Evolutionary conservation across 768 basidiomycete species (phyloP).

Genomic region (Dacryopinax spathularia): DNA sequence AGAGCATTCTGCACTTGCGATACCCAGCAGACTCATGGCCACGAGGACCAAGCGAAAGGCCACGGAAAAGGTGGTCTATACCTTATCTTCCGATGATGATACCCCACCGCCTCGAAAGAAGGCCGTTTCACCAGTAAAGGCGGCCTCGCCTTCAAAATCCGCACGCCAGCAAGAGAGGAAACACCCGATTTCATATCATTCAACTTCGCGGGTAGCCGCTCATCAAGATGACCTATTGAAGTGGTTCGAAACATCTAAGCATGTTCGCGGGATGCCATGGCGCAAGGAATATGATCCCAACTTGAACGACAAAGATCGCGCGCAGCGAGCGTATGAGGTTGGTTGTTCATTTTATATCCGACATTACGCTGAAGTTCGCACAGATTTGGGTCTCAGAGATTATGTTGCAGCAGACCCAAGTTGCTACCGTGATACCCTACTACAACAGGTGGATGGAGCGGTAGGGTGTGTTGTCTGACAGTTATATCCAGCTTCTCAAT

Average conservation of each 20-base stretch:
- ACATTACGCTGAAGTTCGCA: background rate
- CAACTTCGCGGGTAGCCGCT: background rate
- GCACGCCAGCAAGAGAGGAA: background rate
- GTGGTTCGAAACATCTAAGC: constrained; percentile 62
- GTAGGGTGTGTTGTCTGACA: constrained; percentile 27
- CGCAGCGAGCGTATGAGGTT: constrained; percentile 88
- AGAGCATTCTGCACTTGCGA: background rate
- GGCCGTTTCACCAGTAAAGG: background rate
- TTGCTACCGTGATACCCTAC: constrained; percentile 84
- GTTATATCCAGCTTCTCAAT: background rate
- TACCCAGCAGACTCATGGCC: background rate
- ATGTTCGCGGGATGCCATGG: constrained; percentile 81
- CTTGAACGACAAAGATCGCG: constrained; percentile 41
- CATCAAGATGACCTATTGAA: constrained; percentile 19
- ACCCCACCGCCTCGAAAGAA: too few relatives aligned
- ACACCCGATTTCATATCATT: background rate
- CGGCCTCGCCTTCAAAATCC: background rate
- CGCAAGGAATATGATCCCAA: constrained; percentile 45
- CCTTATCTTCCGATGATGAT: background rate
- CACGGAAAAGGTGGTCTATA: background rate
- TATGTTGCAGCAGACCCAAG: constrained; percentile 95
- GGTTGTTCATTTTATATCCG: constrained; percentile 9
- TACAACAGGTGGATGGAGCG: constrained; percentile 76
- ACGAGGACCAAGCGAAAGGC: constrained; percentile 2
- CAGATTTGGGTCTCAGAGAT: constrained; percentile 86